Base-by-base conservation (phyloP, 768 basidiomycete genomes). In the Paxillus ammoniavirescens region DNA sequence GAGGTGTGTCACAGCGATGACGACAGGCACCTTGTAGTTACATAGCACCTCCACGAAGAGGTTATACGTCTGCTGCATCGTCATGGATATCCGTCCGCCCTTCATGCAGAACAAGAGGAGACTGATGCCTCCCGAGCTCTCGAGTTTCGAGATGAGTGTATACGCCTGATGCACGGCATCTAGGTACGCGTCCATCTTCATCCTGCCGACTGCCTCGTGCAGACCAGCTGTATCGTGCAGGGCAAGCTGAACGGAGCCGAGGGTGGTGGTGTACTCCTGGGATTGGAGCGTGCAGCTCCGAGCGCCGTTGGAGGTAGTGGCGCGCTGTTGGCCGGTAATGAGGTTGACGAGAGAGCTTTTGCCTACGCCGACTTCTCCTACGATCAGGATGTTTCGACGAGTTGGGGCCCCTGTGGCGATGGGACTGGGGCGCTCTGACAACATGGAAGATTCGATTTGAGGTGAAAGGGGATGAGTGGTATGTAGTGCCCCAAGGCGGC, bases 331-430 rank as follows among this genome's bases (percentile, higher is more conserved):
- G 31, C 65, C 69, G 2, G 60, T 56, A 31, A 77, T 58, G 60
- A 78, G 69, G 53, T 77, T 78, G 49, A 78, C 57, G 42, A 77
- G 64, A 4, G 73, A 73, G 53, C 75, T 77, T 56, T 78, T 78
- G 9, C 72, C 70, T 15, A 60, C 54, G 26, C 66, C 66, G 15
- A 66, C 59, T 36, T 67, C 66, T 33, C 66, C 66, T 10, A 67
- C 52, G 33, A 67, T 67, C 36, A 67, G 50, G 44, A 69, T 37
- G 37, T 67, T 67, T 12, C 65, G 65, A 35, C 50, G 65, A 21
- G n/a, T 43, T 38, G 47, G 43, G 5, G 17, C 21, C 4, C 62
- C 53, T 31, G 50, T 49, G 42, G 31, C 5, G 42, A 46, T 56
- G 51, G 56, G 55, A 30, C 56, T 56, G 14, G 65, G 56, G 50